Conservation (phyloP, 257 asterid species). For the Jaltomata sinuosa region DNA sequence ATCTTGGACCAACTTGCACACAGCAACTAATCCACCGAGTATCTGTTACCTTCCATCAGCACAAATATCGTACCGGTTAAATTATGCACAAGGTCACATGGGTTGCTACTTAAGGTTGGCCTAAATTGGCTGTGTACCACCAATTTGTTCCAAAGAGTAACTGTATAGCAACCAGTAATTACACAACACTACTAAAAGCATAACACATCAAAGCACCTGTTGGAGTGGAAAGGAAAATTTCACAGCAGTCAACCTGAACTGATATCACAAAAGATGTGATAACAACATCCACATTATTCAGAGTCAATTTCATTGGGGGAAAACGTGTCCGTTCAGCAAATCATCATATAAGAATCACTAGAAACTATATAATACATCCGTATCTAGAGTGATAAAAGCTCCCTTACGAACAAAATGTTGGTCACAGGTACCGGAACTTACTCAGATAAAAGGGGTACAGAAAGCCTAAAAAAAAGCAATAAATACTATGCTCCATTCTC, state of each 20-base stretch:
- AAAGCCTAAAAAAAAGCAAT: not conserved
- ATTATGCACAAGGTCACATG: not conserved
- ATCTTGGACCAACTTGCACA: not conserved
- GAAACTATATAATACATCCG: not conserved
- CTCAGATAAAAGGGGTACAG: not conserved
- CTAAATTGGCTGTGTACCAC: no score
- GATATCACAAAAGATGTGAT: not conserved
- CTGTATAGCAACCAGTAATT: not conserved
- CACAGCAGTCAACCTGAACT: not conserved
- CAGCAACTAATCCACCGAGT: not conserved
- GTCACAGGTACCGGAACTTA: not conserved
- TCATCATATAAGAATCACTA: not conserved
- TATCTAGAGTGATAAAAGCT: not conserved
- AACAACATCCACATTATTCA: not conserved
- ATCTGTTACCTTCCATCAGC: not conserved
- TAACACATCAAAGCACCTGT: not conserved
- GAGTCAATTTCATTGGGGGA: not conserved
- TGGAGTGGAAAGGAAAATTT: not conserved
- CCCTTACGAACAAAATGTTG: not conserved
- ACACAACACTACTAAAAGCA: not conserved
- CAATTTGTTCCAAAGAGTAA: not conserved
- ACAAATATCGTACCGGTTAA: not conserved
- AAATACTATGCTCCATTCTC: conserved; percentile 18
- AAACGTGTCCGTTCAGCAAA: not conserved
- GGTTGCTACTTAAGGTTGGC: no score